Conservation (phyloP, 106 monocot genomes). For the Apostasia ramifera region DNA sequence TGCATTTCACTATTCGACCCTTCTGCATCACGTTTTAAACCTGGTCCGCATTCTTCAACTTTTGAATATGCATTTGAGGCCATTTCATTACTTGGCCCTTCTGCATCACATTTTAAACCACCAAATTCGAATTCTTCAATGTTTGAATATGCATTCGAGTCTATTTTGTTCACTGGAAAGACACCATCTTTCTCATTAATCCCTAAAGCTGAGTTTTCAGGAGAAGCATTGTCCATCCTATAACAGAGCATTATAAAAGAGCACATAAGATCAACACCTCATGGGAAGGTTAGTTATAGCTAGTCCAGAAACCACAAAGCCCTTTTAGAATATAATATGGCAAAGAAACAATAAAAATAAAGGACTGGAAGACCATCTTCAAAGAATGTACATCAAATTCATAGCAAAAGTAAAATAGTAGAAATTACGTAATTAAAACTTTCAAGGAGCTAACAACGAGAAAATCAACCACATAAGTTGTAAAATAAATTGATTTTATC, state of each 20-base stretch:
- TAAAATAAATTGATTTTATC: too few species aligned
- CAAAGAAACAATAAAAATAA: not conserved
- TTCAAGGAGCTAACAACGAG: too few species aligned
- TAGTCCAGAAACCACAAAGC: not conserved
- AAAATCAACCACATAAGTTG: too few species aligned
- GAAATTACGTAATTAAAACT: too few species aligned
- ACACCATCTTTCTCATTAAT: not conserved
- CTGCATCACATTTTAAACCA: not conserved
- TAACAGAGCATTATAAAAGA: not conserved
- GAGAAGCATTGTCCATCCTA: not conserved
- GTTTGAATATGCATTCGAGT: conserved; percentile 1
- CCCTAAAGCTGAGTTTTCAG: not conserved
- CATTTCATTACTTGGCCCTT: not conserved
- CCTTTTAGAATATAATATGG: not conserved
- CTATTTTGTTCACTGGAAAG: conserved; percentile 1
- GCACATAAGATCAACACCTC: too few species aligned
- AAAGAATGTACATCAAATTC: too few species aligned
- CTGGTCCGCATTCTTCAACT: not conserved
- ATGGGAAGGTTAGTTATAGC: not conserved
- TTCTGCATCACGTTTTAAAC: not conserved
- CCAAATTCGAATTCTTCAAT: not conserved
- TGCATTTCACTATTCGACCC: not conserved
- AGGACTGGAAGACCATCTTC: too few species aligned
- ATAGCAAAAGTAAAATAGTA: too few species aligned
- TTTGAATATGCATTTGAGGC: not conserved